phyloP scores from a whole-genome alignment of 106 monocot genomes.

The Acorus gramineus region DNA sequence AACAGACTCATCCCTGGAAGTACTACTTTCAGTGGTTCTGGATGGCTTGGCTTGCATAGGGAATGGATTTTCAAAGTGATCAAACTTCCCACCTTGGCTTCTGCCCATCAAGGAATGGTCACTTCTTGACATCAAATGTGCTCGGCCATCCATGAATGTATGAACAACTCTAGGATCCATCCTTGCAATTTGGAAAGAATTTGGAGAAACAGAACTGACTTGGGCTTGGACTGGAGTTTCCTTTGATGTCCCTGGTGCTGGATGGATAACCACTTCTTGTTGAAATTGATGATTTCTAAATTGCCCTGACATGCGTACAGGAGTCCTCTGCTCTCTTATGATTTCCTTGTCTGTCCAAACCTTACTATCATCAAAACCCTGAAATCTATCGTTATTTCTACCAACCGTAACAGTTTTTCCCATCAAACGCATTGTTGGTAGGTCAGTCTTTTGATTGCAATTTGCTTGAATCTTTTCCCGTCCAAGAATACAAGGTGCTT shows the following conservation, averaged over 20 bases:
- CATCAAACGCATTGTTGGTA: constrained; percentile 68
- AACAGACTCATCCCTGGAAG: constrained; percentile 1
- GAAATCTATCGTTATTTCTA: constrained; percentile 15
- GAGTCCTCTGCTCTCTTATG: constrained; percentile 4
- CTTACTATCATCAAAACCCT: constrained; percentile 15
- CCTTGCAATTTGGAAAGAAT: constrained; percentile 1
- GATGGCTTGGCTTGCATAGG: constrained; percentile 2
- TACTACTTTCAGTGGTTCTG: background rate
- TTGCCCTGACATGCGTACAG: constrained; percentile 4
- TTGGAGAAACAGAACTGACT: background rate
- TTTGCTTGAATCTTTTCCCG: constrained; percentile 5
- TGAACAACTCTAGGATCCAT: background rate
- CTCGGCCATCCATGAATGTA: background rate
- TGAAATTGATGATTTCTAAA: constrained; percentile 7
- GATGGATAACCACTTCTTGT: constrained; percentile 8
- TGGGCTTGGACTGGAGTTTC: background rate
- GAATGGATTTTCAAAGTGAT: background rate
- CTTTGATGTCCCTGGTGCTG: constrained; percentile 8
- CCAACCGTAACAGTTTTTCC: constrained; percentile 59
- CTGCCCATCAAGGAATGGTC: background rate
- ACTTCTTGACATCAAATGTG: constrained; percentile 5
- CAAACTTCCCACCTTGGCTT: constrained; percentile 3
- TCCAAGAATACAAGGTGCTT: constrained; percentile 6
- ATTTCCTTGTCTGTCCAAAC: constrained; percentile 30
- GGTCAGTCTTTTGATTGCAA: constrained; percentile 3